These are phyloP conservation scores for Plasmodium gallinaceum DNA, from an alignment of 169 alveolate genomes.

Conservation along the genomic window DNA sequence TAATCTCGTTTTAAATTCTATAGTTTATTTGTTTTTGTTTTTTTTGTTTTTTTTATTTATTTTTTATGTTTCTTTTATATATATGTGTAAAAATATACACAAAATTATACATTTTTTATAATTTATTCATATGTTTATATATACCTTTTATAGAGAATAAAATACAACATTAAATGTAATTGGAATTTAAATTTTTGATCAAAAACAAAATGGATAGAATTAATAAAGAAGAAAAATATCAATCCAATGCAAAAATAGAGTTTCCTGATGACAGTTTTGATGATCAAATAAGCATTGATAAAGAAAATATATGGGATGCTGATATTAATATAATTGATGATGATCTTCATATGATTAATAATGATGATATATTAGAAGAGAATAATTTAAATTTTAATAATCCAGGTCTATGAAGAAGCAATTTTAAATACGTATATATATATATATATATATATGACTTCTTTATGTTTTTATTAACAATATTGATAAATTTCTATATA, in stretches of 20 bases:
- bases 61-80: too few species aligned
- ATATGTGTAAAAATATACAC: too few species aligned
- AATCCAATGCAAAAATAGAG: background rate
- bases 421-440: background rate
- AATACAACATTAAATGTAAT: too few species aligned
- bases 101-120: too few species aligned
- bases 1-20: too few species aligned
- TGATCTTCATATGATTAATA: constrained; percentile 25
- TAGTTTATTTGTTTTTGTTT: too few species aligned
- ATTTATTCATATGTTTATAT: too few species aligned
- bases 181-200: background rate
- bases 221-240: constrained; percentile 11
- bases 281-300: constrained; percentile 20
- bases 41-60: too few species aligned
- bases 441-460: background rate
- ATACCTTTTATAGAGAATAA: too few species aligned
- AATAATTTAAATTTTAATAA: background rate
- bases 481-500: background rate
- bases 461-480: background rate
- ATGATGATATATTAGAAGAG: background rate
- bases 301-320: constrained; percentile 60
- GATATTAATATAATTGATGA: constrained; percentile 48
- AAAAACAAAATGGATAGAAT: constrained; percentile 29
- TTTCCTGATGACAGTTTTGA: constrained; percentile 49
- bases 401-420: constrained; percentile 9